Base-by-base conservation (phyloP, 2,329 filamentous ascomycete genomes). In the Pleoardoris graminearum region DNA sequence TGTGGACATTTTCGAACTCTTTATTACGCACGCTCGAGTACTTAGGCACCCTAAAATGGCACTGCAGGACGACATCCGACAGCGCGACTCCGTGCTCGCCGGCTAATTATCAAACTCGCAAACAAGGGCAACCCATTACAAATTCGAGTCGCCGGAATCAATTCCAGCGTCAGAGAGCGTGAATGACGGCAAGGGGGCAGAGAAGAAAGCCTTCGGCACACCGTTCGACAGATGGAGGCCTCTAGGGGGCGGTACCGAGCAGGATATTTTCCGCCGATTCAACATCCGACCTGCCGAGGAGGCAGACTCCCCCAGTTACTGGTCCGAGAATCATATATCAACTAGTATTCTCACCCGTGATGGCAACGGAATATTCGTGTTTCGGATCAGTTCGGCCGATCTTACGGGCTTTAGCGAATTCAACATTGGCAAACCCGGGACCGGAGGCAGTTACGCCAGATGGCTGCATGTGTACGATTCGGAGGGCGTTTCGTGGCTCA, bases 391-490 rank as follows among this genome's bases (percentile, higher is more conserved):
- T 39, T 47, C 53, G 7, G 22, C 46, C 11, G 41, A 60, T 23
- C 16, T 58, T 21, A 35, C 53, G 5, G 35, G 35, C 4, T 17
- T 55, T 2, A 37, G 22, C 14, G 30, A 27, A 7, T 16, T 58
- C 14, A 48, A 48, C 10, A 58, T 60, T 27, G 45, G 53, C 16
- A 21, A 23, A 4, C 30, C 36, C 16, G 25, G 12, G 16, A 27
- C 14, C 14, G 14, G 30, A 6, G 19, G 38, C 14, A 29, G 21
- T 11, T 21, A 33, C 14, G 16, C 45, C 21, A 46, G 56, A 16
- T 59, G 55, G 55, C 25, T 50, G 17, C 49, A 55, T n/a, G 48
- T 55, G 7, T 57, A 58, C 42, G 58, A 61, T 21, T 11, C 32
- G 17, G 42, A 55, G 6, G 55, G 58, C 30, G 21, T 44, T 32